phyloP scores from a whole-genome alignment of 2,329 filamentous ascomycete species.

The Aspergillus pseudoviridinutans region DNA sequence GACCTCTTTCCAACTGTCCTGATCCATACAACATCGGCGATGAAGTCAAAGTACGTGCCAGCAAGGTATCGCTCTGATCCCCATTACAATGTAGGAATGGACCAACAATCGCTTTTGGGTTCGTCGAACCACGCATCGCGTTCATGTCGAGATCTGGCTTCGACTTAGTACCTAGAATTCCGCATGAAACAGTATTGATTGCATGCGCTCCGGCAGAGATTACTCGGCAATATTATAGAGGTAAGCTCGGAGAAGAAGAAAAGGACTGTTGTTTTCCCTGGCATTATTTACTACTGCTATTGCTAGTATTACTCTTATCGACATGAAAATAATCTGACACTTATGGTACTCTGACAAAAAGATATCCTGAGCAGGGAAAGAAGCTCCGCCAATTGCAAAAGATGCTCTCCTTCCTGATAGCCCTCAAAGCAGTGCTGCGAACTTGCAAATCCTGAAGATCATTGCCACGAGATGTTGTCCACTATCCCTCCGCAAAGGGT shows the following conservation, averaged over 20 bases:
- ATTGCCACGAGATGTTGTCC: not conserved
- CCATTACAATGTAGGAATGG: not conserved
- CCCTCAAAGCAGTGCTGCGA: too few relatives aligned
- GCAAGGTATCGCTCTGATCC: not conserved
- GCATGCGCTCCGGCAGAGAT: too few relatives aligned
- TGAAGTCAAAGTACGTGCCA: too few relatives aligned
- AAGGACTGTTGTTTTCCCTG: not conserved
- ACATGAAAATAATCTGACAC: not conserved
- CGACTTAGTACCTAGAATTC: not conserved
- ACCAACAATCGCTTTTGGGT: not conserved
- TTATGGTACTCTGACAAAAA: not conserved
- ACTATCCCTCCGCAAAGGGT: not conserved
- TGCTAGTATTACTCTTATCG: not conserved
- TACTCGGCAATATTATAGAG: not conserved
- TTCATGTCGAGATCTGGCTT: too few relatives aligned
- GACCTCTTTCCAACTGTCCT: too few relatives aligned
- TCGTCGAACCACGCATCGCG: too few relatives aligned
- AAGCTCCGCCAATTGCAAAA: not conserved
- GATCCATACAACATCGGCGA: too few relatives aligned
- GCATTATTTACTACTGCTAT: not conserved
- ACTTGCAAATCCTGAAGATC: not conserved
- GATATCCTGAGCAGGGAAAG: not conserved
- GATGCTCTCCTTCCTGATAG: not conserved
- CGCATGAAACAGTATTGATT: not conserved
- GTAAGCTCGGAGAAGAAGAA: not conserved